phyloP scores from a whole-genome alignment of 768 basidiomycete species.

The Auriscalpium microsporum region DNA sequence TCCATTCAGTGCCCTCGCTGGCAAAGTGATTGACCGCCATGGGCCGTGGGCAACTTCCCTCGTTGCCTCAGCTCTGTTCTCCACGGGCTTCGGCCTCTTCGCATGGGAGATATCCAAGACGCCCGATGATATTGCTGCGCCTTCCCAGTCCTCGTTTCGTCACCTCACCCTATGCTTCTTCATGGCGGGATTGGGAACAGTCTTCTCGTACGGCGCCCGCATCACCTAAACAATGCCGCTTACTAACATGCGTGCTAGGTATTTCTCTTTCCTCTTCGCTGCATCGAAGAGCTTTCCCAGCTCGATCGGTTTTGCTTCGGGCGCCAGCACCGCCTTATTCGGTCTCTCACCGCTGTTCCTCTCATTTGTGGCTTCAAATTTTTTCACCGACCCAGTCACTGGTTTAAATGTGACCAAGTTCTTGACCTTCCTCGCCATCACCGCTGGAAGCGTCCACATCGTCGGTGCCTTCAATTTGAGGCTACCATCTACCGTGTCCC shows the following conservation, averaged over 20 bases:
- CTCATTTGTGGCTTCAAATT: constrained; percentile 51
- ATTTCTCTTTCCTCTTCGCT: constrained; percentile 68
- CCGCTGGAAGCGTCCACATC: constrained; percentile 45
- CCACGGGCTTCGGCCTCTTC: constrained; percentile 54
- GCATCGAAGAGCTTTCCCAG: constrained; percentile 64
- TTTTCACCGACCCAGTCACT: constrained; percentile 42
- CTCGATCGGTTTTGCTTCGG: constrained; percentile 58
- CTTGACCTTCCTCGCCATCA: constrained; percentile 46
- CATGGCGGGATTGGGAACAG: constrained; percentile 57
- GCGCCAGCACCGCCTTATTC: constrained; percentile 61
- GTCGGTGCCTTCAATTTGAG: constrained; percentile 37
- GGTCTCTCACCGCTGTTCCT: constrained; percentile 77
- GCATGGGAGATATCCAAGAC: constrained; percentile 46
- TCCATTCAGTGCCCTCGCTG: constrained; percentile 61
- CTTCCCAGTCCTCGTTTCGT: constrained; percentile 39
- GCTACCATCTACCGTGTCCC: constrained; percentile 21
- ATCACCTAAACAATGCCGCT: not conserved
- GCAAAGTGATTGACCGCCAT: constrained; percentile 56
- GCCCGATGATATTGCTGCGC: constrained; percentile 28
- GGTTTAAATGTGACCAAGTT: constrained; percentile 43
- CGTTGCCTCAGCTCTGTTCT: constrained; percentile 48
- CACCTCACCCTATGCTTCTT: constrained; percentile 51
- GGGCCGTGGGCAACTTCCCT: constrained; percentile 67
- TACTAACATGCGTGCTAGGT: constrained; percentile 17
- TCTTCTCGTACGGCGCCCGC: constrained; percentile 54